A percentile compares a stretch with the other conserved stretches of the same genome.
Evolutionary conservation across 495 filamentous ascomycete species (phyloP).

Genomic region (Ascodesmis nigricans): DNA sequence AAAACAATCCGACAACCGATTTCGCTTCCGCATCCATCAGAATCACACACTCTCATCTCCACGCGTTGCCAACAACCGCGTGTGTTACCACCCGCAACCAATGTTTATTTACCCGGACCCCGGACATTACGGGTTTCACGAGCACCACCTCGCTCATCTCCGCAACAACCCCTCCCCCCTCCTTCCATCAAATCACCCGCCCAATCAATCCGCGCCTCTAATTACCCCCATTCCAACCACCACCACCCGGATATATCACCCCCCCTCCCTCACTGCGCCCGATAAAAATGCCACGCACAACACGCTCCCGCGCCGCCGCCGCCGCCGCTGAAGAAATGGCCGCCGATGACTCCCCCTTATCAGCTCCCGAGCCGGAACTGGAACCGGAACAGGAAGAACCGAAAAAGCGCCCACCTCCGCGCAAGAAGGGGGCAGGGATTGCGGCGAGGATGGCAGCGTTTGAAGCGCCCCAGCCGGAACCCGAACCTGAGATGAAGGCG

Average conservation of each 20-base stretch:
- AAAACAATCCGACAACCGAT: too few relatives aligned
- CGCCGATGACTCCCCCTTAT: not conserved
- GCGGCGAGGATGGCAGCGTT: not conserved
- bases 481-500: not conserved
- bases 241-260: too few relatives aligned
- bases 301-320: not conserved
- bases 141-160: not conserved
- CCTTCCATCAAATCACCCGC: too few relatives aligned
- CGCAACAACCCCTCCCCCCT: not conserved
- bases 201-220: not conserved
- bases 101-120: too few relatives aligned
- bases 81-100: too few relatives aligned
- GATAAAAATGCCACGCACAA: conserved; percentile 1
- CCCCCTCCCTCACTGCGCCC: too few relatives aligned
- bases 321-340: not conserved
- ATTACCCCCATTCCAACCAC: too few relatives aligned
- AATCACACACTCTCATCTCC: too few relatives aligned
- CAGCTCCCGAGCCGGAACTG: not conserved
- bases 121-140: too few relatives aligned
- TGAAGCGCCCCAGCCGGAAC: not conserved
- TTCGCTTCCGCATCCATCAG: too few relatives aligned
- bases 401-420: not conserved
- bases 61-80: too few relatives aligned
- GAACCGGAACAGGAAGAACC: not conserved
- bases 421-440: not conserved